Evolutionary conservation across 192 early-diverging fungal species (phyloP).

Genomic region (Rhizoclosmatium globosum): DNA sequence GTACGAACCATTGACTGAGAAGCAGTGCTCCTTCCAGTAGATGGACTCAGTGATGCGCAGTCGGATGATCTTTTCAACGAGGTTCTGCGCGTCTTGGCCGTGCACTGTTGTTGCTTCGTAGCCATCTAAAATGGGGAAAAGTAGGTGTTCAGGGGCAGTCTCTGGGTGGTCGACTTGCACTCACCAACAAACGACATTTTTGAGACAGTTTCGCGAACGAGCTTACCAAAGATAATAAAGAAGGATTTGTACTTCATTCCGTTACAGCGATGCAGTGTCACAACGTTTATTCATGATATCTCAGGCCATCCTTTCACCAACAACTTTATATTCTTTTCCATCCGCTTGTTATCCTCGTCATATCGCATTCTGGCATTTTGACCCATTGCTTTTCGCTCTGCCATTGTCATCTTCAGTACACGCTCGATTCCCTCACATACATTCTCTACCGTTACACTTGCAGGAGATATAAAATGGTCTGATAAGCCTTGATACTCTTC

Average conservation of each 20-base stretch:
- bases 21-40: slow-evolving; percentile 98
- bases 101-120: slow-evolving; percentile 56
- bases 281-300: too few species aligned
- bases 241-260: too few species aligned
- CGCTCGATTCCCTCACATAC: slow-evolving; percentile 2
- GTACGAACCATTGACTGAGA: slow-evolving; percentile 82
- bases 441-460: not conserved
- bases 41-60: slow-evolving; percentile 88
- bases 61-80: slow-evolving; percentile 94
- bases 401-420: not conserved
- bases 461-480: not conserved
- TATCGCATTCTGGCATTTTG: not conserved
- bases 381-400: not conserved
- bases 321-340: slow-evolving; percentile 7
- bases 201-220: too few species aligned
- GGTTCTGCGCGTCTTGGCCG: slow-evolving; percentile 91
- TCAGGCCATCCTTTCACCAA: not conserved
- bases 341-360: not conserved
- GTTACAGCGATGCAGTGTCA: too few species aligned
- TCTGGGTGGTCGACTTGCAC: not conserved
- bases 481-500: slow-evolving; percentile 16
- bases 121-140: not conserved
- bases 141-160: too few species aligned
- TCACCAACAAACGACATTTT: slow-evolving; percentile 1
- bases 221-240: too few species aligned